Conservation (phyloP, 2,329 filamentous ascomycete genomes). For the Ophiostoma quercus region DNA sequence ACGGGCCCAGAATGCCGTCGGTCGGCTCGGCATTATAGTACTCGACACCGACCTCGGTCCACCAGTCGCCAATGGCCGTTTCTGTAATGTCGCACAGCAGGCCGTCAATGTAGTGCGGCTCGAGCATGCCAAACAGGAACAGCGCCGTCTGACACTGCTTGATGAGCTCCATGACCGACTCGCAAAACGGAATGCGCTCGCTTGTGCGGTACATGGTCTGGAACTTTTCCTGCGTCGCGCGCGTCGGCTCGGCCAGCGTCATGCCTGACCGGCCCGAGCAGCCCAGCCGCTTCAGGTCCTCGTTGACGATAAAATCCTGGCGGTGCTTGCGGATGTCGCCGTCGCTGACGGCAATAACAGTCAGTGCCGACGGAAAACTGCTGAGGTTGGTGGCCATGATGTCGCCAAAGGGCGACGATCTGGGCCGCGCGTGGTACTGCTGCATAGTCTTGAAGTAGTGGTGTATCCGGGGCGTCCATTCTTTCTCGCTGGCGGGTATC, state of each 20-base stretch:
- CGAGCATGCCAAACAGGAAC: slow-evolving; percentile 79
- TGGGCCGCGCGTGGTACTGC: slow-evolving; percentile 77
- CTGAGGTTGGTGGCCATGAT: slow-evolving; percentile 93
- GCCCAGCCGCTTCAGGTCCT: slow-evolving; percentile 83
- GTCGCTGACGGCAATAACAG: slow-evolving; percentile 83
- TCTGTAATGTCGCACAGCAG: slow-evolving; percentile 91
- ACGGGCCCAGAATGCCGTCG: slow-evolving; percentile 87
- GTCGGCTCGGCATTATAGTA: slow-evolving; percentile 89
- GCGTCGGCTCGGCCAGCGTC: slow-evolving; percentile 69
- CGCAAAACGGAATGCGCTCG: slow-evolving; percentile 71
- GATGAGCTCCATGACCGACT: slow-evolving; percentile 79
- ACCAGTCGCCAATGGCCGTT: slow-evolving; percentile 86
- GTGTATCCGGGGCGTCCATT: slow-evolving; percentile 73
- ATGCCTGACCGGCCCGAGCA: slow-evolving; percentile 87
- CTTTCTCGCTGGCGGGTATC: slow-evolving; percentile 70
- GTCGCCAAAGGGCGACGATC: slow-evolving; percentile 74
- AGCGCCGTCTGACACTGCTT: slow-evolving; percentile 87
- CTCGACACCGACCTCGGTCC: slow-evolving; percentile 87
- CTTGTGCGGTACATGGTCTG: slow-evolving; percentile 83
- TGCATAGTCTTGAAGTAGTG: slow-evolving; percentile 83
- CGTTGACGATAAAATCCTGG: slow-evolving; percentile 86
- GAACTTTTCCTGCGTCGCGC: slow-evolving; percentile 85
- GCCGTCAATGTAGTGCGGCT: slow-evolving; percentile 85
- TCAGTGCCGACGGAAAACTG: slow-evolving; percentile 84
- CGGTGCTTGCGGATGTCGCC: slow-evolving; percentile 78